Base-by-base conservation (phyloP, 2,329 filamentous ascomycete genomes). In the Emmonsia crescens region DNA sequence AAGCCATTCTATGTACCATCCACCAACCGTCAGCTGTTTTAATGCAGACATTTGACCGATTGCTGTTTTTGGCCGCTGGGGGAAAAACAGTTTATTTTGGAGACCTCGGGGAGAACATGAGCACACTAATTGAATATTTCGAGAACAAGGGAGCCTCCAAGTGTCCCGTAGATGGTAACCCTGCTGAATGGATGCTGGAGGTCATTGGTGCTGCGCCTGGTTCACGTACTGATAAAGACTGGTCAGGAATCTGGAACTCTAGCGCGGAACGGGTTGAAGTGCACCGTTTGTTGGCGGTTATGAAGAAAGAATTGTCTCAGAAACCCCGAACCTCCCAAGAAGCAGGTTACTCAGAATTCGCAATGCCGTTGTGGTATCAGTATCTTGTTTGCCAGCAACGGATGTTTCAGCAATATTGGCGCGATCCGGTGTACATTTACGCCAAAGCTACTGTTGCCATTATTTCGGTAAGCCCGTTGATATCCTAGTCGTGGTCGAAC, bases 1-100 rank as follows among this genome's bases (percentile, higher is more conserved):
- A 95, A 73, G 92, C 93, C 58, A 89, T 96, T 75, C 85, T 96
- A 21, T 96, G 92, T 78, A 96, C 93, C 0, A 96, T 96, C 64
- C 93, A 97, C 74, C 93, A 97, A 75, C 93, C 93, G n/a, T 96
- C 90, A 10, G 91, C 91, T 29, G 91, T 96, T 83, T 81, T 96
- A 61, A 96, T 96, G 80, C 89, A 96, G 73, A 87, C 90, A 63
- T 96, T 88, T 60, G 85, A 88, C 63, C 80, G 81, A 0, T 74
- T 88, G 2, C 75, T 88, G 0, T 86, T 89, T 73, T 77, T 89
- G 2, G 84, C 84, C 6, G 79, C 77, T 60, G 86, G 86, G 36
- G 86, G 86, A 1, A 84, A 80, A 69, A 88, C 85, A 0, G 84
- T 88, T 1, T 89, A 89, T 68, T 88, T 88, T 71, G 86, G 86